Percentiles rank a stretch among this genome's conserved stretches.
These are phyloP conservation scores for Saccharomyces hybrid DNA, from an alignment of 1,139 yeast genomes.

Conservation along the genomic window DNA sequence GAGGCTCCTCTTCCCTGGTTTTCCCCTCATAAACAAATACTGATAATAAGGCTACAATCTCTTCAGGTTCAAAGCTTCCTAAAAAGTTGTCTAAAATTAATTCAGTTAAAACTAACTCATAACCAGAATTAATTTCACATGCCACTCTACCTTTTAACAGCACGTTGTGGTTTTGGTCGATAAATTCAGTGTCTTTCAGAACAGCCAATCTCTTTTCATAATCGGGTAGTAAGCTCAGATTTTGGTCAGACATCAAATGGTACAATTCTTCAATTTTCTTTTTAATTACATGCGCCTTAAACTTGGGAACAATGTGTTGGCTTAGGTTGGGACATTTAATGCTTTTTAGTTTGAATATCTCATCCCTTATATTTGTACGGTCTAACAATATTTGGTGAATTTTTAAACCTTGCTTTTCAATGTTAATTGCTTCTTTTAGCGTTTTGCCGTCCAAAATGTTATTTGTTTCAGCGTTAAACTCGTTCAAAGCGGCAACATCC, in stretches of 20 bases:
- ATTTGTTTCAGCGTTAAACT: conserved; percentile 39
- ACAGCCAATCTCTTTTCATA: conserved; percentile 84
- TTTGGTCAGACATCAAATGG: conserved; percentile 71
- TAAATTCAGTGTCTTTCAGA: conserved; percentile 63
- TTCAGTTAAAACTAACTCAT: conserved; percentile 86
- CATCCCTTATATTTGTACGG: conserved; percentile 37
- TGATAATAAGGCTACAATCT: conserved; percentile 85
- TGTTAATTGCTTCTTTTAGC: conserved; percentile 43
- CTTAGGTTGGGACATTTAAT: conserved; percentile 39
- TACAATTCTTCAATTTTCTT: conserved; percentile 50
- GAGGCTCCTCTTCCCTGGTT: conserved; percentile 46
- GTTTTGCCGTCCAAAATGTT: conserved; percentile 35
- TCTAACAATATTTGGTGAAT: conserved; percentile 46
- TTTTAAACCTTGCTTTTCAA: conserved; percentile 42
- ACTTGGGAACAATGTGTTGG: conserved; percentile 42
- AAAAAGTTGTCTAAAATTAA: conserved; percentile 82
- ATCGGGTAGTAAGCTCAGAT: conserved; percentile 83
- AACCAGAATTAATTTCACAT: conserved; percentile 82
- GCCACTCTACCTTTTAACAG: conserved; percentile 81
- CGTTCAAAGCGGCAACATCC: conserved; percentile 38
- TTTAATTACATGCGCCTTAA: conserved; percentile 42
- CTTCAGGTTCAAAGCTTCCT: conserved; percentile 92
- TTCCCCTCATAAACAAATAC: conserved; percentile 92
- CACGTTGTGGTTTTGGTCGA: conserved; percentile 71
- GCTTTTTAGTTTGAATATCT: conserved; percentile 33